Evolutionary conservation across 129 eudicot genomes (phyloP).

Genomic region (Mikania micrantha): DNA sequence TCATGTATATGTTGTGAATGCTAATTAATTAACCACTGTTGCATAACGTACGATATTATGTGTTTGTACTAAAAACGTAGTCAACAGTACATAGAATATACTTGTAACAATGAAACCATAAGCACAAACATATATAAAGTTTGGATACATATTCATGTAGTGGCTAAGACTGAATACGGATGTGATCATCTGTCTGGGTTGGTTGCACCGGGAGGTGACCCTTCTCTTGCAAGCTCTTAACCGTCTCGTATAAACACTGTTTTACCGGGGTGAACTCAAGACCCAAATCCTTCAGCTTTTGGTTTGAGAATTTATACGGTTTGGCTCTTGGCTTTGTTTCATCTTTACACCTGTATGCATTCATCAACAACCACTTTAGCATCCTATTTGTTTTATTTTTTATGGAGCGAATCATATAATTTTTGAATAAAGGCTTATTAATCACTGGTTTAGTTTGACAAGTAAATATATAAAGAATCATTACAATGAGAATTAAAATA

Average conservation of each 20-base stretch:
- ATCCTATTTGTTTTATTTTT: not conserved
- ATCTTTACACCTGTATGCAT: slow-evolving; percentile 81
- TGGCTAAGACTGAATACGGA: slow-evolving; percentile 53
- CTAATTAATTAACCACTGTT: not conserved
- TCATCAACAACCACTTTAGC: not conserved
- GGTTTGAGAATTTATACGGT: slow-evolving; percentile 85
- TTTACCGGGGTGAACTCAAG: slow-evolving; percentile 76
- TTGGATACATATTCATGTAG: not conserved
- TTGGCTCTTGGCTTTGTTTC: slow-evolving; percentile 78
- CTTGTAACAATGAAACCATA: not conserved
- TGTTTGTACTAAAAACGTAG: not conserved
- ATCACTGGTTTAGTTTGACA: not conserved
- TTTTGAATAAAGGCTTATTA: not conserved
- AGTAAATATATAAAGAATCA: too few species aligned
- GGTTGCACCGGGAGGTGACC: slow-evolving; percentile 71
- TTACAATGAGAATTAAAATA: too few species aligned
- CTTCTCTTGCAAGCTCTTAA: slow-evolving; percentile 89
- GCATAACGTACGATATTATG: not conserved
- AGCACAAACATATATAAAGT: not conserved
- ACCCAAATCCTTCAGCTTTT: slow-evolving; percentile 85
- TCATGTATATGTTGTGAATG: too few species aligned
- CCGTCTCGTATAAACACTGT: slow-evolving; percentile 72
- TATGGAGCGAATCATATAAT: not conserved
- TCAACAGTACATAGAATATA: slow-evolving; percentile 1
- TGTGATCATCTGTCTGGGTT: slow-evolving; percentile 41